Evolutionary conservation across 257 asterid species (phyloP).

Genomic region (Solanum chilense): DNA sequence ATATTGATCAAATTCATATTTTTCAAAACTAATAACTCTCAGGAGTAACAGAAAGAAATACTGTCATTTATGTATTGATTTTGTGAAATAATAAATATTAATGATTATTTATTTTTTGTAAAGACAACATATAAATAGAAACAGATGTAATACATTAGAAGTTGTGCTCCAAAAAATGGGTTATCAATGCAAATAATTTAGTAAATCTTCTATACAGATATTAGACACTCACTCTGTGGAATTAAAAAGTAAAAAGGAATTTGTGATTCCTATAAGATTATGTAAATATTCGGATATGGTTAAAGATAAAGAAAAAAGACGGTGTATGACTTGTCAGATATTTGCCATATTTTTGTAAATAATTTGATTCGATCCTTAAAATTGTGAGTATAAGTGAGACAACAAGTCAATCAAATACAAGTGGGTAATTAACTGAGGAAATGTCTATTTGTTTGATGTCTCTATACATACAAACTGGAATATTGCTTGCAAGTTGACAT

Average conservation of each 20-base stretch:
- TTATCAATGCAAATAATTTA: neutral
- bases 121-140: too few species aligned
- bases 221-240: fast-evolving
- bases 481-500: neutral
- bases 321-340: neutral
- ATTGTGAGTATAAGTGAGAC: neutral
- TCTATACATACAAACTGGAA: neutral
- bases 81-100: too few species aligned
- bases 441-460: neutral
- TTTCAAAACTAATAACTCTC: neutral
- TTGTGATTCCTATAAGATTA: neutral
- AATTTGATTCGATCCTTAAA: neutral
- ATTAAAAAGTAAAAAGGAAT: neutral
- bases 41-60: too few species aligned
- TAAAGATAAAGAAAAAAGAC: neutral
- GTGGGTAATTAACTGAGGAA: neutral
- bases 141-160: too few species aligned
- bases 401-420: neutral
- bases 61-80: too few species aligned
- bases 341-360: neutral
- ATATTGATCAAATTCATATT: neutral
- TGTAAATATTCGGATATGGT: neutral
- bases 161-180: neutral
- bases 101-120: too few species aligned
- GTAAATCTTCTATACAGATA: neutral